phyloP scores from a whole-genome alignment of 352 stramenopile species.

The Phytophthora pseudosyringae region DNA sequence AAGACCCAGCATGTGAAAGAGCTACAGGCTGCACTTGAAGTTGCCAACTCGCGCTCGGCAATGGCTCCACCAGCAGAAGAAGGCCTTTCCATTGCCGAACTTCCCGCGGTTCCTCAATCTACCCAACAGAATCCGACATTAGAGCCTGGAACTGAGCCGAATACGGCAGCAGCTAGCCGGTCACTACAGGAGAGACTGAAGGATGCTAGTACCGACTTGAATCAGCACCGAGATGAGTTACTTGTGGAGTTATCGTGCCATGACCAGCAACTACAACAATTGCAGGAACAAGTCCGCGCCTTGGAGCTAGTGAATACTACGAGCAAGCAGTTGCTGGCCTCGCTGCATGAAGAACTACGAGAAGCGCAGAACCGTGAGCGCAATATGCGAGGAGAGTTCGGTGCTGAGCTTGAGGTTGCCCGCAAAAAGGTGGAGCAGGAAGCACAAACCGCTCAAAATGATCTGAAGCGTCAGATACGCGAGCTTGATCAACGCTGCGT shows the following conservation, averaged over 20 bases:
- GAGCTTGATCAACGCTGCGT: conserved; percentile 32
- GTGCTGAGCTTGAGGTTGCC: conserved; percentile 29
- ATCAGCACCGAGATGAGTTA: conserved; percentile 38
- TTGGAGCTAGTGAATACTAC: conserved; percentile 40
- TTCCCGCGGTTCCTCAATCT: background rate
- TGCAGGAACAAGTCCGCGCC: conserved; percentile 44
- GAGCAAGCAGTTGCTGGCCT: conserved; percentile 33
- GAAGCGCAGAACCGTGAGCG: conserved; percentile 24
- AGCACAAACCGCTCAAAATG: conserved; percentile 18
- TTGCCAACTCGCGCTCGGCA: conserved; percentile 10
- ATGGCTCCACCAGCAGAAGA: background rate
- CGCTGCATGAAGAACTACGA: conserved; percentile 42
- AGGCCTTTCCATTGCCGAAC: background rate
- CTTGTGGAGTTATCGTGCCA: conserved; percentile 50
- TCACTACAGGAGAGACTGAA: conserved; percentile 16
- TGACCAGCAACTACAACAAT: conserved; percentile 45
- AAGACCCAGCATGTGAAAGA: conserved; percentile 41
- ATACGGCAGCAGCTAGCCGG: background rate
- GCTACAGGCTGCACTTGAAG: conserved; percentile 21
- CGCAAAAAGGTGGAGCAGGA: conserved; percentile 28
- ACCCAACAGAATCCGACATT: background rate
- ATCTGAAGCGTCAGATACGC: conserved; percentile 31
- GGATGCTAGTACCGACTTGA: conserved; percentile 22
- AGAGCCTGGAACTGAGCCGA: background rate
- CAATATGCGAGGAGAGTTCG: conserved; percentile 33